Percentiles rank a stretch among this genome's conserved stretches.
phyloP scores from a whole-genome alignment of 1,139 yeast species.

The Entelexis sorbosivorans region DNA sequence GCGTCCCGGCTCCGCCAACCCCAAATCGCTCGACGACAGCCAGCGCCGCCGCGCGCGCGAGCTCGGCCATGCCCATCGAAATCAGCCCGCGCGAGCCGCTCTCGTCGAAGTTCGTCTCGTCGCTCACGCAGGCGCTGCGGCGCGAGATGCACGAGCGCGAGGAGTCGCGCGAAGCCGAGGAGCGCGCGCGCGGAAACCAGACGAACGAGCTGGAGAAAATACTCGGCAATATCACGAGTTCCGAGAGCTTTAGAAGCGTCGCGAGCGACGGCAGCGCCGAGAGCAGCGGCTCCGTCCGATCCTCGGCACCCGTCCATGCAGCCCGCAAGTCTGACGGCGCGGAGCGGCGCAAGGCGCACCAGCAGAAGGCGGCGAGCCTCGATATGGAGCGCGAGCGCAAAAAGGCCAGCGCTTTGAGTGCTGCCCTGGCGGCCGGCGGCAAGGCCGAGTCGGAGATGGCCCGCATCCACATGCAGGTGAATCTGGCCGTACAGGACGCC shows the following conservation, averaged over 20 bases:
- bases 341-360: background rate
- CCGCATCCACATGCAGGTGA: conserved; percentile 17
- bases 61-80: conserved; percentile 8
- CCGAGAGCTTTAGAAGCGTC: conserved; percentile 3
- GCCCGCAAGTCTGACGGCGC: background rate
- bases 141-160: conserved; percentile 12
- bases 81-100: conserved; percentile 21
- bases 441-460: conserved; percentile 18
- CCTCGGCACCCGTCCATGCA: background rate
- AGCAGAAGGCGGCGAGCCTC: background rate
- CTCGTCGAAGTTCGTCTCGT: conserved; percentile 16
- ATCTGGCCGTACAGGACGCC: conserved; percentile 11
- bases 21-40: conserved; percentile 4
- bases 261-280: conserved; percentile 2
- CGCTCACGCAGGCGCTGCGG: conserved; percentile 19
- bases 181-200: background rate
- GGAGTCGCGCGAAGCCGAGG: background rate
- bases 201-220: background rate
- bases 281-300: background rate
- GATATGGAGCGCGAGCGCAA: conserved; percentile 4
- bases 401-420: conserved; percentile 16
- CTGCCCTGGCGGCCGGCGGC: conserved; percentile 17
- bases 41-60: conserved; percentile 21
- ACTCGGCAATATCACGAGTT: background rate
- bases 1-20: background rate